Conservation (phyloP, 805 yeast genomes). For the Jamesozyma spencerorum region DNA sequence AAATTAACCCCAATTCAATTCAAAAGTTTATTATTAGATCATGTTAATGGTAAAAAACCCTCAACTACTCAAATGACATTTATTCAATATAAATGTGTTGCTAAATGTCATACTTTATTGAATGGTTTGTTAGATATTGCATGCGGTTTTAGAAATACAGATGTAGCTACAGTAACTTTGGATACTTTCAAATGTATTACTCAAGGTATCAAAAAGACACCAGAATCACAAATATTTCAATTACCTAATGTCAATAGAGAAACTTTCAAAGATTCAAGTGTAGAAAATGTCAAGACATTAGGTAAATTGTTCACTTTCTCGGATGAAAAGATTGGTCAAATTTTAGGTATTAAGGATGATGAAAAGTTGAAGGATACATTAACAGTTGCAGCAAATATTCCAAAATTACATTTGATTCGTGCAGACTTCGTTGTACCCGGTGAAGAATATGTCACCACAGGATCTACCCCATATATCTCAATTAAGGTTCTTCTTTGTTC, state of each 20-base stretch:
- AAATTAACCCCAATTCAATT: slow-evolving; percentile 40
- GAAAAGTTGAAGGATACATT: slow-evolving; percentile 40
- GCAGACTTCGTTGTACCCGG: slow-evolving; percentile 84
- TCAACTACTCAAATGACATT: slow-evolving; percentile 28
- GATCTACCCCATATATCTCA: slow-evolving; percentile 64
- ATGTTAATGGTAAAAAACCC: slow-evolving; percentile 44
- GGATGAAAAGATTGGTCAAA: slow-evolving; percentile 45
- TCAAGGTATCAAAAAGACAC: slow-evolving; percentile 60
- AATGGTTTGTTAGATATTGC: slow-evolving; percentile 73
- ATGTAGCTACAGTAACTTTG: slow-evolving; percentile 48
- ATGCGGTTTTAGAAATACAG: slow-evolving; percentile 64
- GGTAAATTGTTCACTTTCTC: slow-evolving; percentile 60
- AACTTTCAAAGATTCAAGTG: slow-evolving; percentile 25
- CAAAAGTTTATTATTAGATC: slow-evolving; percentile 42
- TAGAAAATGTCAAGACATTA: slow-evolving; percentile 41
- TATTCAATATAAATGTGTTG: slow-evolving; percentile 46
- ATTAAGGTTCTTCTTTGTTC: slow-evolving; percentile 70
- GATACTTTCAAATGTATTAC: slow-evolving; percentile 62
- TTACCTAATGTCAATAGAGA: slow-evolving; percentile 60
- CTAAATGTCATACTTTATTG: slow-evolving; percentile 56
- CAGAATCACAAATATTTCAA: slow-evolving; percentile 62
- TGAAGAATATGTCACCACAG: slow-evolving; percentile 59
- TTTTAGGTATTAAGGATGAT: slow-evolving; percentile 44
- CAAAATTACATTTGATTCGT: slow-evolving; percentile 55
- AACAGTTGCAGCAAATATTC: slow-evolving; percentile 53